Evolutionary conservation across 805 yeast species (phyloP).

Genomic region (Peterozyma toletana): DNA sequence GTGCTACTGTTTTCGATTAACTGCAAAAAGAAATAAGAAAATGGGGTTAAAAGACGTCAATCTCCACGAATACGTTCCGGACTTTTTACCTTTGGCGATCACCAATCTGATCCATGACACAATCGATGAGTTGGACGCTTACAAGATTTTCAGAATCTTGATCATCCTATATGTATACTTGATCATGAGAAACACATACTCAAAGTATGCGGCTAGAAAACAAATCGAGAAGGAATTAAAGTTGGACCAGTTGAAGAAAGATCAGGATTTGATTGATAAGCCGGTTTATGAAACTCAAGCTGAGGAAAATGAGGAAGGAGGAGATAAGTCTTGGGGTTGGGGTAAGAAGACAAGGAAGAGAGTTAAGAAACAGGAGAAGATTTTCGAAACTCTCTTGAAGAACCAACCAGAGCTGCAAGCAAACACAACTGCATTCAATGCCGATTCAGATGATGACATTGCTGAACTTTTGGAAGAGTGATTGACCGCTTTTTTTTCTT

Average conservation of each 20-base stretch:
- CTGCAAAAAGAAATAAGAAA: too few species aligned
- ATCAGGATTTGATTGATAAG: slow-evolving; percentile 21
- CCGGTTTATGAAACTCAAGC: slow-evolving; percentile 29
- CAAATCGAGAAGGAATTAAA: slow-evolving; percentile 42
- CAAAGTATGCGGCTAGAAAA: slow-evolving; percentile 48
- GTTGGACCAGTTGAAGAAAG: slow-evolving; percentile 36
- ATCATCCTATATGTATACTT: slow-evolving; percentile 58
- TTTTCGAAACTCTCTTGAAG: slow-evolving; percentile 40
- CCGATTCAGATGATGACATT: slow-evolving; percentile 59
- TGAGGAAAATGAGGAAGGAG: slow-evolving; percentile 24
- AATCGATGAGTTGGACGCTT: slow-evolving; percentile 33
- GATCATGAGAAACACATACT: slow-evolving; percentile 47
- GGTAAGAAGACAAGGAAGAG: slow-evolving; percentile 66
- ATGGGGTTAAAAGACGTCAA: background rate
- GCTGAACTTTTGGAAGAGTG: slow-evolving; percentile 60
- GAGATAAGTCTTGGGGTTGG: slow-evolving; percentile 62
- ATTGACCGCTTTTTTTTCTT: background rate
- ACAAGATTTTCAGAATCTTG: slow-evolving; percentile 38
- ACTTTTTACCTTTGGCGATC: slow-evolving; percentile 11
- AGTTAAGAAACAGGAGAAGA: slow-evolving; percentile 46
- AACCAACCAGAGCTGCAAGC: slow-evolving; percentile 31
- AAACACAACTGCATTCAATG: slow-evolving; percentile 30
- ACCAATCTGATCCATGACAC: slow-evolving; percentile 27
- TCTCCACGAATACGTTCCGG: slow-evolving; percentile 5
- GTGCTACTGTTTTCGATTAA: too few species aligned